These are phyloP conservation scores for Fusarium verticillioides DNA, from an alignment of 2,329 filamentous ascomycete genomes.

Conservation along the genomic window DNA sequence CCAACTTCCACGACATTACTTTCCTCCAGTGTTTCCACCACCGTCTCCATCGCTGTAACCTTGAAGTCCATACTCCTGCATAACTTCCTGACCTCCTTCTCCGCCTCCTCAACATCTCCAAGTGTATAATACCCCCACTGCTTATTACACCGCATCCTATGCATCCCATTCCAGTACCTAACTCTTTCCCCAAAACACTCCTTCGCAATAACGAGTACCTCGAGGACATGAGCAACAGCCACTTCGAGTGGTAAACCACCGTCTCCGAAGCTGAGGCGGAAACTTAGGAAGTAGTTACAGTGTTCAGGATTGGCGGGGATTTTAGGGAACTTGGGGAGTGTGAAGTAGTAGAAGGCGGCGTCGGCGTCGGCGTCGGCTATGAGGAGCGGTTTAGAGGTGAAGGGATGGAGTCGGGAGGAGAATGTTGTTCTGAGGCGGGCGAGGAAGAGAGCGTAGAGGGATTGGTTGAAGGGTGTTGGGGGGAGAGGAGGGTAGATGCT, in stretches of 20 bases:
- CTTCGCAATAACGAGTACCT: background rate
- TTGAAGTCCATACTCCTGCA: background rate
- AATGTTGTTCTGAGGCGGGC: background rate
- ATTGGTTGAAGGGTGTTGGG: background rate
- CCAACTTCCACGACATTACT: background rate
- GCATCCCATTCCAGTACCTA: background rate
- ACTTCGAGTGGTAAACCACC: rapidly evolving
- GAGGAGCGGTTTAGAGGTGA: background rate
- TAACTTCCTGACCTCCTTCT: background rate
- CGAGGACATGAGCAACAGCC: background rate
- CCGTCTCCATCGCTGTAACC: background rate
- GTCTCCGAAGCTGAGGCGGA: background rate
- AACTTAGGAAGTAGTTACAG: background rate
- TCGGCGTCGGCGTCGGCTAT: background rate
- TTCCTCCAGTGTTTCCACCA: background rate
- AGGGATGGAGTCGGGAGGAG: background rate
- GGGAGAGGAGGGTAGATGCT: background rate
- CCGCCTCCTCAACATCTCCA: background rate
- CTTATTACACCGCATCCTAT: background rate
- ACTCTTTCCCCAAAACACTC: background rate
- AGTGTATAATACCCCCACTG: background rate
- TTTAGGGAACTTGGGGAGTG: background rate
- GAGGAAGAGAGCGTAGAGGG: background rate
- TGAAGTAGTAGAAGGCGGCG: background rate
- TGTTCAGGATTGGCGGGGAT: background rate